phyloP scores from a whole-genome alignment of 345 rosid species.

The Gossypium mustelinum region DNA sequence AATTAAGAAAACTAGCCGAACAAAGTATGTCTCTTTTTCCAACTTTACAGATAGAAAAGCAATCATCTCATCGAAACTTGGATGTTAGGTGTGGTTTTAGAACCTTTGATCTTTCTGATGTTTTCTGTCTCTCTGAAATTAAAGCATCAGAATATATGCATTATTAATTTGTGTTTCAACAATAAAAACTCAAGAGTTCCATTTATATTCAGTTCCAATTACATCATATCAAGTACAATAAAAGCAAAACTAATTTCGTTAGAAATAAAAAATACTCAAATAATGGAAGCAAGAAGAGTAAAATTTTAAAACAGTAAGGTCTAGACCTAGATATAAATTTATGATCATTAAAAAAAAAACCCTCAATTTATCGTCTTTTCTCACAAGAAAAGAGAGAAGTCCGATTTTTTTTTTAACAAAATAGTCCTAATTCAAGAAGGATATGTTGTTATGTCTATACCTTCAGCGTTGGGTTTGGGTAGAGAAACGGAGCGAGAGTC shows the following conservation, averaged over 20 bases:
- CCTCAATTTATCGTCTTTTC: neutral
- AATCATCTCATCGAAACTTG: neutral
- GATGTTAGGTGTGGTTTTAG: too few relatives aligned
- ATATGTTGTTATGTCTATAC: slow-evolving; percentile 23
- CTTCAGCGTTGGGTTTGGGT: slow-evolving; percentile 55
- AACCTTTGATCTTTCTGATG: too few relatives aligned
- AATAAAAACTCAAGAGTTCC: neutral
- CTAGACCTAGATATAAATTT: neutral
- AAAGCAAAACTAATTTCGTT: neutral
- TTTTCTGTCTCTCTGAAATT: neutral
- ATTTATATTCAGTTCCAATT: neutral
- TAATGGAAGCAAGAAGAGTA: neutral
- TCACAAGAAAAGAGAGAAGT: neutral
- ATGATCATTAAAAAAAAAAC: neutral
- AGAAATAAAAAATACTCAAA: neutral
- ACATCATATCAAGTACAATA: neutral
- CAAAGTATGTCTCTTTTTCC: neutral
- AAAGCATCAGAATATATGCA: neutral
- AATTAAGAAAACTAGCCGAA: neutral
- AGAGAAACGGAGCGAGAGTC: slow-evolving; percentile 50
- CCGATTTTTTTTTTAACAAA: neutral
- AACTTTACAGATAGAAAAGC: neutral
- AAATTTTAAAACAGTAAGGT: neutral
- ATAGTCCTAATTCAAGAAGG: neutral
- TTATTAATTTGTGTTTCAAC: neutral